A percentile compares a stretch with the other conserved stretches of the same genome.
Conservation (phyloP, 2,329 filamentous ascomycete genomes). For the Phialocephala sp. region DNA sequence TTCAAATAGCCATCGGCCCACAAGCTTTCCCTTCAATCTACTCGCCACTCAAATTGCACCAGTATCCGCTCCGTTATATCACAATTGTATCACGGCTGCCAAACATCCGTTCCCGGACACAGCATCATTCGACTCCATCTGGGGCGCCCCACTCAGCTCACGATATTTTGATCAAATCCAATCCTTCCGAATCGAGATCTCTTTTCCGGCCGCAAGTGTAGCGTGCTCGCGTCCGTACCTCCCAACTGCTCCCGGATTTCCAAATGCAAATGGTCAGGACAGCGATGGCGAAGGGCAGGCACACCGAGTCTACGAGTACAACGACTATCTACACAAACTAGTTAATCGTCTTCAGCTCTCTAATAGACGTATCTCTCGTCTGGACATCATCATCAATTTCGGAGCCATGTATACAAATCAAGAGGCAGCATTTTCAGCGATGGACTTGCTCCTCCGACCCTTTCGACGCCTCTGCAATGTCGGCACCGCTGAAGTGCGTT, state of each 20-base stretch:
- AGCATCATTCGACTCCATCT: conserved; percentile 13
- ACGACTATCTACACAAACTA: conserved; percentile 5
- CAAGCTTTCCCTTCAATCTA: neutral
- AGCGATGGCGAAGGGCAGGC: neutral
- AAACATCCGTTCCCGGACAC: neutral
- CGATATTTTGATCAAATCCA: conserved; percentile 15
- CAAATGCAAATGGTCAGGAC: neutral
- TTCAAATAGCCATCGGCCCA: neutral
- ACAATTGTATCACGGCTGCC: neutral
- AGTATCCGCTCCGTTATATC: too few species aligned
- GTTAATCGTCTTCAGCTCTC: conserved; percentile 7
- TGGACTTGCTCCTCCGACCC: neutral
- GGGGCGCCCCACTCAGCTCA: conserved; percentile 15
- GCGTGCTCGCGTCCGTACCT: too few species aligned
- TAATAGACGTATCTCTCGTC: neutral
- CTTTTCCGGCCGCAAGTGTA: neutral
- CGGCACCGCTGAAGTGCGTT: neutral
- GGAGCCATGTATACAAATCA: neutral
- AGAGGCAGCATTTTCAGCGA: neutral
- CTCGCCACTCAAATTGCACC: neutral
- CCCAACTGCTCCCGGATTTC: neutral
- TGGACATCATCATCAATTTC: neutral
- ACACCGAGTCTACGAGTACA: neutral
- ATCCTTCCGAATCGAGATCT: conserved; percentile 12
- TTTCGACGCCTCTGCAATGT: conserved; percentile 13